These are phyloP conservation scores for Clavaria fumosa DNA, from an alignment of 768 basidiomycete genomes.

Conservation along the genomic window DNA sequence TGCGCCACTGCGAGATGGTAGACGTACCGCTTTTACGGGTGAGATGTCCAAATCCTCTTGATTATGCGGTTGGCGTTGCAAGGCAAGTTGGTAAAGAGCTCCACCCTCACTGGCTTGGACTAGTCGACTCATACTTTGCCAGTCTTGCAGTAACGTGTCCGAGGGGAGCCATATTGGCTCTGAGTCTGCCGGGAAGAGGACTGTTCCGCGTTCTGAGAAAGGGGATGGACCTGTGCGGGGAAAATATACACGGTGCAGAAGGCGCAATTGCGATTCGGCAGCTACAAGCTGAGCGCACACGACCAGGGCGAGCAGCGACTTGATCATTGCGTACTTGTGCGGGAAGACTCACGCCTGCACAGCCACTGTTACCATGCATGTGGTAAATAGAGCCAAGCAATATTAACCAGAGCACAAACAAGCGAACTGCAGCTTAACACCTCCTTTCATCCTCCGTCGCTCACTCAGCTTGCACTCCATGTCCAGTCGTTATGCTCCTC, in stretches of 20 bases:
- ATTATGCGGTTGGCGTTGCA: conserved; percentile 30
- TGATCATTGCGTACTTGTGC: too few relatives aligned
- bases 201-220: conserved; percentile 29
- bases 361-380: too few relatives aligned
- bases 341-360: too few relatives aligned
- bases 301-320: too few relatives aligned
- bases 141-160: conserved; percentile 30
- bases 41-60: conserved; percentile 39
- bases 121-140: conserved; percentile 26
- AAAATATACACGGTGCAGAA: conserved; percentile 41
- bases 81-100: conserved; percentile 58
- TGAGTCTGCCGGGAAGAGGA: conserved; percentile 23
- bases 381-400: too few relatives aligned
- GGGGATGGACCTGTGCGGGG: conserved; percentile 23
- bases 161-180: conserved; percentile 21
- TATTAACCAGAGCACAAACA: too few relatives aligned
- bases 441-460: too few relatives aligned
- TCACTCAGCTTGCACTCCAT: too few relatives aligned
- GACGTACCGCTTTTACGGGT: conserved; percentile 44
- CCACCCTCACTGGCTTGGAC: conserved; percentile 22
- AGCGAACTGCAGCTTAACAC: too few relatives aligned
- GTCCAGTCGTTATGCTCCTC: conserved; percentile 52
- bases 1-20: conserved; percentile 7
- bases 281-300: conserved; percentile 10
- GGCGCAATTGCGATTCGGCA: conserved; percentile 12